Conservation (phyloP, 345 rosid genomes). For the Isatis tinctoria region DNA sequence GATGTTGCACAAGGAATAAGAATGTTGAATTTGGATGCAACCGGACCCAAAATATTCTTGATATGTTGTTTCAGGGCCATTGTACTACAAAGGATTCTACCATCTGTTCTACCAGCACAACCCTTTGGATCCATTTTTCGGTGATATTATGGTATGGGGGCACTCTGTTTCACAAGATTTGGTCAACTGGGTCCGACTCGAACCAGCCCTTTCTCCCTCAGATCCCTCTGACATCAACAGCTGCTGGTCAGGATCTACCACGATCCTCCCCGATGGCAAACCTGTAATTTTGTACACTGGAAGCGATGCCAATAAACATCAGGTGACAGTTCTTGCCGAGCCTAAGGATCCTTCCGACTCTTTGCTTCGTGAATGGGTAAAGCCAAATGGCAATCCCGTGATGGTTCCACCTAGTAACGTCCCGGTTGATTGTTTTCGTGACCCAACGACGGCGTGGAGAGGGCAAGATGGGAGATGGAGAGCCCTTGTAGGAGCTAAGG, state of each 20-base stretch:
- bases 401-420: slow-evolving; percentile 41
- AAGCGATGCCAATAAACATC: too few species aligned
- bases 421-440: slow-evolving; percentile 44
- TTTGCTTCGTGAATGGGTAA: slow-evolving; percentile 56
- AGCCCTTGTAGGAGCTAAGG: slow-evolving; percentile 35
- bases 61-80: slow-evolving; percentile 50
- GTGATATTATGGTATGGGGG: slow-evolving; percentile 49
- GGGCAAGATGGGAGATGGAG: slow-evolving; percentile 62
- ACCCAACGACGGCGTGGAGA: slow-evolving; percentile 64
- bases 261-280: slow-evolving; percentile 50
- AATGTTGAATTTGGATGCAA: too few species aligned
- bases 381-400: slow-evolving; percentile 49
- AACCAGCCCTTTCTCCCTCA: slow-evolving; percentile 51
- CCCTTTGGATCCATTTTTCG: slow-evolving; percentile 48
- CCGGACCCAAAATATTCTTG: too few species aligned
- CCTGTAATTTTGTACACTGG: slow-evolving; percentile 66
- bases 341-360: slow-evolving; percentile 60
- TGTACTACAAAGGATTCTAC: slow-evolving; percentile 61
- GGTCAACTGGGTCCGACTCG: slow-evolving; percentile 58
- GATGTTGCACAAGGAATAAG: too few species aligned
- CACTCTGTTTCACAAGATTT: slow-evolving; percentile 69
- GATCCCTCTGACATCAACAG: slow-evolving; percentile 56
- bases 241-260: slow-evolving; percentile 71
- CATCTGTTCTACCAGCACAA: slow-evolving; percentile 47
- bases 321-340: slow-evolving; percentile 58